Evolutionary conservation across 768 basidiomycete genomes (phyloP).

Genomic region (Serpula lacrymans): DNA sequence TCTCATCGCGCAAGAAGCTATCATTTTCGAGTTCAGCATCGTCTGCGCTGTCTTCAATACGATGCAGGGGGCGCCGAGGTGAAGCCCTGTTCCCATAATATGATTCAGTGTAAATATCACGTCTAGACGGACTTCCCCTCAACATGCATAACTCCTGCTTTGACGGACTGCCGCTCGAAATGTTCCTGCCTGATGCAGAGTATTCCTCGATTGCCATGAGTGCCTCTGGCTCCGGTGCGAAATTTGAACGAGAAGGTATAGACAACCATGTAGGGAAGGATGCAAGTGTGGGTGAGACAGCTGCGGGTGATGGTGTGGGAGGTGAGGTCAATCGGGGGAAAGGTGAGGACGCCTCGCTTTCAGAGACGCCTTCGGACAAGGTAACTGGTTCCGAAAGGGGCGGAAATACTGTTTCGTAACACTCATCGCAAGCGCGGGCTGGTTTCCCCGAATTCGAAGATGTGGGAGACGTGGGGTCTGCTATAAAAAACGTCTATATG

Average conservation of each 20-base stretch:
- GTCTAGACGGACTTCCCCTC: too few species aligned
- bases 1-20: background rate
- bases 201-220: conserved; percentile 1
- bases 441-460: conserved; percentile 48
- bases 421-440: conserved; percentile 80
- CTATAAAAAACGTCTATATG: conserved; percentile 79
- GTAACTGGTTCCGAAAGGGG: too few species aligned
- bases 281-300: conserved; percentile 8
- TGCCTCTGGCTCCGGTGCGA: background rate
- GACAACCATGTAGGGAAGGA: conserved; percentile 10
- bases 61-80: conserved; percentile 7
- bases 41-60: conserved; percentile 1
- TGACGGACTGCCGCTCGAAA: too few species aligned
- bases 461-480: conserved; percentile 41
- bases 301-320: background rate
- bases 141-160: too few species aligned
- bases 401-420: conserved; percentile 86
- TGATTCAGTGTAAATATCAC: too few species aligned
- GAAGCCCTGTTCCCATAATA: too few species aligned
- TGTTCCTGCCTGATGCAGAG: too few species aligned
- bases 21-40: background rate
- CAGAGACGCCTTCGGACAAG: conserved; percentile 21
- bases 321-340: conserved; percentile 1
- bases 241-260: conserved; percentile 12
- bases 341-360: conserved; percentile 10